phyloP scores from a whole-genome alignment of 129 eudicot species.

The Escallonia rubra region DNA sequence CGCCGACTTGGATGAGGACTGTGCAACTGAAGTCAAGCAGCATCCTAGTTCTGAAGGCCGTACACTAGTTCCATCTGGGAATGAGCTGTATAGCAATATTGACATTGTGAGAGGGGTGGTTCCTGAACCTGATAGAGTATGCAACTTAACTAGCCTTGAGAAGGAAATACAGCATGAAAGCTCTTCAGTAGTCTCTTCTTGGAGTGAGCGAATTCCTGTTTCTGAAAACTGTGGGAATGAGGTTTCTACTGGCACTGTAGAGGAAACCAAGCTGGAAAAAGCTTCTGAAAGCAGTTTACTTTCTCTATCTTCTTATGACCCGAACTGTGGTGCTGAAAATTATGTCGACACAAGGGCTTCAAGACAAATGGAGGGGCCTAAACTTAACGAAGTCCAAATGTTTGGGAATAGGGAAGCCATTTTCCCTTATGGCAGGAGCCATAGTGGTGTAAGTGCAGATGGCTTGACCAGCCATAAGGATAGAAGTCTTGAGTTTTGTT shows the following conservation, averaged over 20 bases:
- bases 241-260: slow-evolving; percentile 18
- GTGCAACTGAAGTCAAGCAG: slow-evolving; percentile 22
- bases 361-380: slow-evolving; percentile 26
- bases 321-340: slow-evolving; percentile 18
- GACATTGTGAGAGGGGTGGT: slow-evolving; percentile 7
- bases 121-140: slow-evolving; percentile 23
- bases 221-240: slow-evolving; percentile 19
- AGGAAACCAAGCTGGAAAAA: slow-evolving; percentile 32
- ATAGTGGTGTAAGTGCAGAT: slow-evolving; percentile 22
- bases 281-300: slow-evolving; percentile 12
- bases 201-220: slow-evolving; percentile 9
- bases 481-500: slow-evolving; percentile 33
- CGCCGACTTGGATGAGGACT: slow-evolving; percentile 21
- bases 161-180: slow-evolving; percentile 28
- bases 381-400: slow-evolving; percentile 22
- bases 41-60: slow-evolving; percentile 18
- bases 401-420: slow-evolving; percentile 27
- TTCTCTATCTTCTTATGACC: slow-evolving; percentile 22
- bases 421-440: slow-evolving; percentile 32
- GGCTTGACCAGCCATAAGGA: slow-evolving; percentile 19
- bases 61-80: slow-evolving; percentile 19
- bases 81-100: slow-evolving; percentile 9
- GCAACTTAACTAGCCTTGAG: slow-evolving; percentile 13
- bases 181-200: slow-evolving; percentile 16
- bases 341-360: slow-evolving; percentile 15